These are phyloP conservation scores for Fusarium papillatum DNA, from an alignment of 2,329 filamentous ascomycete genomes.

Conservation along the genomic window DNA sequence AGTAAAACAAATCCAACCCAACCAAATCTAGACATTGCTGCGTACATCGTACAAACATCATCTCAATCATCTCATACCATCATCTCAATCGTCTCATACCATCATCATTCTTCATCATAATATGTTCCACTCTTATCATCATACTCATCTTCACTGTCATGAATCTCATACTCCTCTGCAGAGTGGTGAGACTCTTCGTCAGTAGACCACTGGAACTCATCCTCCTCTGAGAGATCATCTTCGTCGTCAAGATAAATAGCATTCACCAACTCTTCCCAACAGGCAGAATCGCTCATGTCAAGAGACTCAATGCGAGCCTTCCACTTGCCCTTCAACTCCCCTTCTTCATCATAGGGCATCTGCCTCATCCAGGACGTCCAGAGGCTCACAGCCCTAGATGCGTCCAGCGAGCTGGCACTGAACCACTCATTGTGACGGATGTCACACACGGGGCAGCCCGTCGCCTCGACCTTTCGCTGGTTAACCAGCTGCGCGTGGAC, in stretches of 20 bases:
- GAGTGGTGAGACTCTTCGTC: slow-evolving; percentile 4
- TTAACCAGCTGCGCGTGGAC: slow-evolving; percentile 46
- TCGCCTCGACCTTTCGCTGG: slow-evolving; percentile 39
- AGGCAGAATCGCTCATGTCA: slow-evolving; percentile 41
- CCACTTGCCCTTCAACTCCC: slow-evolving; percentile 42
- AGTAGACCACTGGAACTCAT: slow-evolving; percentile 22
- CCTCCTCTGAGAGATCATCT: slow-evolving; percentile 21
- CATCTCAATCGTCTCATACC: neutral
- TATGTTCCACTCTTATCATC: neutral
- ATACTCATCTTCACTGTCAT: slow-evolving; percentile 11
- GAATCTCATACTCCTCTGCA: neutral
- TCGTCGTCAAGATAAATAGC: slow-evolving; percentile 32
- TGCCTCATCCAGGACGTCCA: slow-evolving; percentile 46
- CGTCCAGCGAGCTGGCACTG: slow-evolving; percentile 27
- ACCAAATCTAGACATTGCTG: slow-evolving; percentile 1
- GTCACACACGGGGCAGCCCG: slow-evolving; percentile 40
- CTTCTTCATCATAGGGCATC: slow-evolving; percentile 45
- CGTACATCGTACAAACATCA: slow-evolving; percentile 1
- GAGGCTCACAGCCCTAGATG: slow-evolving; percentile 31
- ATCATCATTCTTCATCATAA: slow-evolving; percentile 4
- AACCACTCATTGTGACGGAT: slow-evolving; percentile 47
- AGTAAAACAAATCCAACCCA: neutral
- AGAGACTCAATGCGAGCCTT: slow-evolving; percentile 32
- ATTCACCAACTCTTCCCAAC: slow-evolving; percentile 42
- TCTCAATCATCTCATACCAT: neutral